Evolutionary conservation across 768 basidiomycete species (phyloP).

Genomic region (Cyathus striatus): DNA sequence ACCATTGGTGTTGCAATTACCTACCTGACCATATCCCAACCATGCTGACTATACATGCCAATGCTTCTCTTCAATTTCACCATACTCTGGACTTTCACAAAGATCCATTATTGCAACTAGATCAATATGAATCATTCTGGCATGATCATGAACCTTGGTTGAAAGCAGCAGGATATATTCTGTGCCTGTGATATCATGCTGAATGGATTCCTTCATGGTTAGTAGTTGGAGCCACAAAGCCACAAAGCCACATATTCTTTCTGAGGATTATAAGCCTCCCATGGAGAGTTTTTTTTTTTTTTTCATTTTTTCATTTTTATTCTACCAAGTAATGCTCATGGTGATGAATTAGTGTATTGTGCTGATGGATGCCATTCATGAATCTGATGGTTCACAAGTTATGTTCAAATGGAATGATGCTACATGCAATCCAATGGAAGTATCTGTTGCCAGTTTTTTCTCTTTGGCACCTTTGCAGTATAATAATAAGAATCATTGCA

Average conservation of each 20-base stretch:
- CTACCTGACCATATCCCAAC: too few relatives aligned
- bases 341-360: neutral
- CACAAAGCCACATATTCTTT: neutral
- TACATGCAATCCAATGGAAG: constrained; percentile 17
- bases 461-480: constrained; percentile 6
- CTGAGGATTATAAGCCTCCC: neutral
- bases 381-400: constrained; percentile 22
- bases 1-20: too few relatives aligned
- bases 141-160: constrained; percentile 18
- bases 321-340: neutral
- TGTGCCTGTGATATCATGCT: constrained; percentile 20
- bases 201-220: constrained; percentile 25
- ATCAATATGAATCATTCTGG: constrained; percentile 16
- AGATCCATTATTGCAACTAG: too few relatives aligned
- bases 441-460: constrained; percentile 21
- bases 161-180: constrained; percentile 17
- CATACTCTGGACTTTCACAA: too few relatives aligned
- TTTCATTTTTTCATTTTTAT: too few relatives aligned
- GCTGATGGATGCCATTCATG: constrained; percentile 25
- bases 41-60: too few relatives aligned
- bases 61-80: too few relatives aligned
- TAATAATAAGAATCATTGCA: constrained; percentile 28
- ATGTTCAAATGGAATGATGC: constrained; percentile 19
- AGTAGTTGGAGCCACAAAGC: too few relatives aligned
- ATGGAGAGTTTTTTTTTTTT: neutral